phyloP scores from a whole-genome alignment of 2,329 filamentous ascomycete species.

The Ophiosphaerella narmari region DNA sequence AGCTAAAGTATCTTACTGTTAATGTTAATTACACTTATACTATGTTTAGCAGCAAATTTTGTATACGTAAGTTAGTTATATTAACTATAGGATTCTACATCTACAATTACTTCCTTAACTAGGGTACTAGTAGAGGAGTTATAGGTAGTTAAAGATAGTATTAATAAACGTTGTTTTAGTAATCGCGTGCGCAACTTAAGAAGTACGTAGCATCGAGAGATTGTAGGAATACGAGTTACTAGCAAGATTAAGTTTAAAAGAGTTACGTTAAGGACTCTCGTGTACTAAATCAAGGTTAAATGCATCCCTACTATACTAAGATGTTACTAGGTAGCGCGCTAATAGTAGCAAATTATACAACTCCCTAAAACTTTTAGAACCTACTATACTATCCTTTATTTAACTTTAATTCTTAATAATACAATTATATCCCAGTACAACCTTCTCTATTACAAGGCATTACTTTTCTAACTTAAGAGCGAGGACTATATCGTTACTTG shows the following conservation, averaged over 20 bases:
- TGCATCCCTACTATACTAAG: background rate
- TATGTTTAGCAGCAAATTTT: no score
- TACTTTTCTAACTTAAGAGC: conserved; percentile 7
- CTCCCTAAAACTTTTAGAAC: background rate
- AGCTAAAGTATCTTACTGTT: no score
- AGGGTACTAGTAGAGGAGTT: background rate
- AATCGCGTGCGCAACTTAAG: conserved; percentile 1
- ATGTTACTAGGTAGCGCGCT: conserved; percentile 1
- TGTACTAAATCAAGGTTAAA: background rate
- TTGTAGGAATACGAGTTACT: background rate
- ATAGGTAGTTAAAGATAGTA: background rate
- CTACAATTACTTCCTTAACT: background rate
- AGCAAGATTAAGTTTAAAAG: background rate
- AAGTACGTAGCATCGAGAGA: no score
- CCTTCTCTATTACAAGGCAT: background rate
- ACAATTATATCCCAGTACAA: background rate
- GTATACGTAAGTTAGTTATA: background rate
- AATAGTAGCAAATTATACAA: background rate
- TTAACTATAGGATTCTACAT: background rate
- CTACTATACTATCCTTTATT: conserved; percentile 2
- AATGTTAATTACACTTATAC: no score
- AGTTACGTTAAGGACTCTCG: background rate
- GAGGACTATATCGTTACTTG: conserved; percentile 17
- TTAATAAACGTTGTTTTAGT: background rate
- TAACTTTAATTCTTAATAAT: conserved; percentile 4